phyloP scores from a whole-genome alignment of 768 basidiomycete species.

The Suillus weaverae region DNA sequence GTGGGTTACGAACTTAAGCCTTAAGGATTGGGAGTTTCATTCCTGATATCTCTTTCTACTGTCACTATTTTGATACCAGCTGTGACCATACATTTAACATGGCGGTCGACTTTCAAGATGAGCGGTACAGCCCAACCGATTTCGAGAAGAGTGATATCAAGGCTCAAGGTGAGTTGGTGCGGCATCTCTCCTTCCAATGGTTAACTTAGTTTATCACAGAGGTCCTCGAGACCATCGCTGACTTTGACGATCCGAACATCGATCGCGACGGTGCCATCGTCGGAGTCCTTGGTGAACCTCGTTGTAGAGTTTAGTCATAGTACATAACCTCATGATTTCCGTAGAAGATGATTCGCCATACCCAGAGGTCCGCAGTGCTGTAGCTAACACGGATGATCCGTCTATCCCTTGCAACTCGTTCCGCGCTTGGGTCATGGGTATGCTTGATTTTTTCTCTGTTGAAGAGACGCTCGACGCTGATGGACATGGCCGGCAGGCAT shows the following conservation, averaged over 20 bases:
- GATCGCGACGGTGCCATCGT: constrained; percentile 22
- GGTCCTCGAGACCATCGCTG: constrained; percentile 6
- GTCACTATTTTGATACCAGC: neutral
- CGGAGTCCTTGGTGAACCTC: constrained; percentile 20
- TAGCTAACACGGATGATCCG: constrained; percentile 71
- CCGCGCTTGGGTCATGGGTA: constrained; percentile 60
- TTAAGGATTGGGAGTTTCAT: neutral
- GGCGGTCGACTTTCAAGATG: constrained; percentile 8
- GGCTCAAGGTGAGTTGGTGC: constrained; percentile 8
- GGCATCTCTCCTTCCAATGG: neutral
- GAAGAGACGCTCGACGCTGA: neutral
- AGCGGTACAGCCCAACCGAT: constrained; percentile 9
- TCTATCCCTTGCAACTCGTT: constrained; percentile 60
- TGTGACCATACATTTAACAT: constrained; percentile 12
- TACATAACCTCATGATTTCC: constrained; percentile 16
- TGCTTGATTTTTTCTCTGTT: constrained; percentile 11
- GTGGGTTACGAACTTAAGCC: neutral
- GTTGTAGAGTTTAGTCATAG: neutral
- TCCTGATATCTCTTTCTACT: neutral
- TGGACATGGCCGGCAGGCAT: constrained; percentile 25
- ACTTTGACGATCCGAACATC: constrained; percentile 40
- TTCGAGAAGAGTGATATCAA: constrained; percentile 17
- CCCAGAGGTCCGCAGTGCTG: constrained; percentile 78
- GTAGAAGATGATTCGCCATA: constrained; percentile 80
- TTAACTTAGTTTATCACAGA: constrained; percentile 5